Base-by-base conservation (phyloP, 2,329 filamentous ascomycete species). In the Sclerotinia spermophila region DNA sequence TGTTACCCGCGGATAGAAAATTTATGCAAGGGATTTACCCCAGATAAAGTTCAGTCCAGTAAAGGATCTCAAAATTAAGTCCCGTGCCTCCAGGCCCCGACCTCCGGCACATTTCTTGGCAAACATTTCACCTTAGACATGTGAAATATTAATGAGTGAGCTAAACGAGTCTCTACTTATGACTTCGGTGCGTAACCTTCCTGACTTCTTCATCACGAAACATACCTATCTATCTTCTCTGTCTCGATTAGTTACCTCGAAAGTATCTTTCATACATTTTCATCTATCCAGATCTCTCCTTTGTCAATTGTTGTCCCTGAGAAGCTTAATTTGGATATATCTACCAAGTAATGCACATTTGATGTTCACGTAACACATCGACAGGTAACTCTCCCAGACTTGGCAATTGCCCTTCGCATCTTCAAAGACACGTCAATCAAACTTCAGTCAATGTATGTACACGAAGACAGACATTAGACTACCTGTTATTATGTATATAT, bases 21-120 rank as follows among this genome's bases (percentile, higher is more conserved):
- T 17, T 42, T 40, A 33, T 67, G 40, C 51, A 67, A 56, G 64
- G n/a, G 27, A 61, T 27, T 51, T 33, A 33, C 42, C 67, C 67
- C 67, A 69, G 58, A 69, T 55, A 55, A 64, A 69, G 58, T 69
- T 64, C 64, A 55, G 56, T 64, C 44, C 35, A n/a, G 48, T 51
- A 21, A 24, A 59, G 38, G 33, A 38, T 33, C 19, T 30, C 19
- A 59, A 13, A 30, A 24, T 27, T 27, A n/a, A 51, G 61, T 64
- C 45, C 48, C 64, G 62, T 56, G 64, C 64, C 64, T 67, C 51
- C 64, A 38, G 48, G 48, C 44, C 51, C 64, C 51, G 48, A 42
- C 48, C 33, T 62, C 44, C 56, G 56, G 33, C 17, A 21, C 2
- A 33, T 48, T 10, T 42, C 66, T 68, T 61, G 66, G 66, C 66